Base-by-base conservation (phyloP, 2,329 filamentous ascomycete species). In the Exophiala mesophila region DNA sequence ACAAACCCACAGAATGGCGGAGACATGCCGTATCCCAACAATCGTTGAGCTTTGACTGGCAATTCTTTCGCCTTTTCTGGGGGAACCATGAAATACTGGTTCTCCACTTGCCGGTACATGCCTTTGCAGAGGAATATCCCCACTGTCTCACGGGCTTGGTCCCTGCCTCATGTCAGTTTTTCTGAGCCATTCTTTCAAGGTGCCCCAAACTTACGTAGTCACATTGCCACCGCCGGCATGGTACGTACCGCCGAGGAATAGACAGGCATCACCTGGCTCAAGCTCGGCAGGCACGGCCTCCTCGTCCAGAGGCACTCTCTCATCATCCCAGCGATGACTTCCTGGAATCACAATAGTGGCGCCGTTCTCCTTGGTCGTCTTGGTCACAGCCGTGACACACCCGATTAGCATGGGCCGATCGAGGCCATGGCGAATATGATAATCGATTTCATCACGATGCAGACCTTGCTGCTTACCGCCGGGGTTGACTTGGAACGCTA, bases 351-450 rank as follows among this genome's bases (percentile, higher is more conserved):
- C 53, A 23, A 52, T 44, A 7, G 59, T 62, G 4, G 56, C 58
- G 2, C 59, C 59, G 31, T 62, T 61, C 12, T 39, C 48, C 20
- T 45, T 55, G 1, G 49, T 56, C 4, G 53, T 44, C 16, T 49
- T 52, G 5, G 39, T 55, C 7, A 37, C 16, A 5, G 66, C 63
- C 3, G 58, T 60, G 8, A 63, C 58, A 29, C 62, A 65, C 10
- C 62, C 63, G 7, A 66, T 54, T 60, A 66, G 60, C 5, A 63
- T 57, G 1, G 64, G 60, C 44, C 61, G 52, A 36, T 62, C 57
- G n/a, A n/a, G n/a, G 18, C 55, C 55, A 37, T 63, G 57, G 8
- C 57, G 50, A 1, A 51, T 48, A 17, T 61, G 55, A 41, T 59
- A 59, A 40, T 59, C 56, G 44, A 58, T 63, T 38, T 59, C 57